These are phyloP conservation scores for Annulohypoxylon moriforme DNA, from an alignment of 495 filamentous ascomycete genomes.

Conservation along the genomic window DNA sequence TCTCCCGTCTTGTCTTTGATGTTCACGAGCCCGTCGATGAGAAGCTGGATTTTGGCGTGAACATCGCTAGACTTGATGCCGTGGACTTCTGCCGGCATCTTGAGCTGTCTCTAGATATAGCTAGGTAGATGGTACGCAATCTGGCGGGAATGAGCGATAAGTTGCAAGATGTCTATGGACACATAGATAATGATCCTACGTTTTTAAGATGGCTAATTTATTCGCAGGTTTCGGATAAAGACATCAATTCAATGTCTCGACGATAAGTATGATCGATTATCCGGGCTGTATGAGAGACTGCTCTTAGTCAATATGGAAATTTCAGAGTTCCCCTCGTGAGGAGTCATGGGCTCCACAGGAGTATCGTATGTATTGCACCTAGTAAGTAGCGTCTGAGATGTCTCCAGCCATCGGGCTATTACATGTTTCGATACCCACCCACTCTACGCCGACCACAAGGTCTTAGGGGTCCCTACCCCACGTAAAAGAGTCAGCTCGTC, in stretches of 20 bases:
- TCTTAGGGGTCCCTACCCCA: not conserved
- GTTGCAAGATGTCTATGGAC: no score
- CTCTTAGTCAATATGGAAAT: not conserved
- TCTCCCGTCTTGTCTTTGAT: conserved; percentile 76
- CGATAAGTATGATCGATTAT: not conserved
- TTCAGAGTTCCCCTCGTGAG: conserved; percentile 17
- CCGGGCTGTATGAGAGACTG: not conserved
- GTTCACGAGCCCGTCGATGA: conserved; percentile 75
- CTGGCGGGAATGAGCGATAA: not conserved
- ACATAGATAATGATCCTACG: not conserved
- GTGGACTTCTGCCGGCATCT: conserved; percentile 54
- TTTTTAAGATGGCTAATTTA: not conserved
- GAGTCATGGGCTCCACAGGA: conserved; percentile 38
- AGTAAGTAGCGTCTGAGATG: conserved; percentile 20
- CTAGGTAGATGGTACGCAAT: not conserved
- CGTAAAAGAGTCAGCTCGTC: not conserved
- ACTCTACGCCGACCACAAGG: not conserved
- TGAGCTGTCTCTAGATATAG: conserved; percentile 7
- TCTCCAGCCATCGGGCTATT: conserved; percentile 31
- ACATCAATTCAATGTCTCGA: not conserved
- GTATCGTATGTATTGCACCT: not conserved
- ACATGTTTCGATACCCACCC: conserved; percentile 22
- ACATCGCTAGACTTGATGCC: conserved; percentile 59
- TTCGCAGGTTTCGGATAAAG: not conserved
- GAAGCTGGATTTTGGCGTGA: conserved; percentile 65